Conservation (phyloP, 768 basidiomycete genomes). For the Aureoboletus auriporus region DNA sequence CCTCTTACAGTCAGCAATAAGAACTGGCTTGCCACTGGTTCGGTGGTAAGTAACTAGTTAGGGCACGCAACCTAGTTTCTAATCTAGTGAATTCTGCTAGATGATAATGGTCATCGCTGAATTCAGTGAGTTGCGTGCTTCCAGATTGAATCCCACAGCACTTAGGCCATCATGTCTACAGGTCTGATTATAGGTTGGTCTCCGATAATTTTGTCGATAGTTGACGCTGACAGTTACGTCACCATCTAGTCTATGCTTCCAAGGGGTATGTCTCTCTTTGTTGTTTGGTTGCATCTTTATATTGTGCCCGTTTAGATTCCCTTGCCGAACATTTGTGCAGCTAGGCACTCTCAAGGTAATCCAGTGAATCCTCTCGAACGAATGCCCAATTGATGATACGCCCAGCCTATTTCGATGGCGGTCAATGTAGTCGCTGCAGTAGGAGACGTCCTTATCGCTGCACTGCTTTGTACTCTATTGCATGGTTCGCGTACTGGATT, state of each 20-base stretch:
- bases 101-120: slow-evolving; percentile 38
- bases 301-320: slow-evolving; percentile 33
- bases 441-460: slow-evolving; percentile 51
- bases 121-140: slow-evolving; percentile 30
- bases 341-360: slow-evolving; percentile 43
- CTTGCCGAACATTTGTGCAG: slow-evolving; percentile 41
- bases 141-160: too few species aligned
- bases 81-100: slow-evolving; percentile 2
- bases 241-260: slow-evolving; percentile 31
- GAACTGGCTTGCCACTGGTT: slow-evolving; percentile 36
- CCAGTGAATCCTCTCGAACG: neutral
- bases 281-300: neutral
- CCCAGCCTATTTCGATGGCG: slow-evolving; percentile 42
- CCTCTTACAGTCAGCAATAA: slow-evolving; percentile 47
- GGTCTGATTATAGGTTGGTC: slow-evolving; percentile 36
- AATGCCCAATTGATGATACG: neutral
- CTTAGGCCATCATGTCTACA: slow-evolving; percentile 11
- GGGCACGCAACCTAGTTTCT: neutral
- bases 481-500: slow-evolving; percentile 52
- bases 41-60: slow-evolving; percentile 26
- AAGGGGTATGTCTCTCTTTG: slow-evolving; percentile 31
- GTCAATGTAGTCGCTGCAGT: slow-evolving; percentile 54
- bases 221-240: slow-evolving; percentile 1
- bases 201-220: neutral
- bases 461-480: slow-evolving; percentile 42